Conservation (phyloP, 129 eudicot genomes). For the Arctium lappa region DNA sequence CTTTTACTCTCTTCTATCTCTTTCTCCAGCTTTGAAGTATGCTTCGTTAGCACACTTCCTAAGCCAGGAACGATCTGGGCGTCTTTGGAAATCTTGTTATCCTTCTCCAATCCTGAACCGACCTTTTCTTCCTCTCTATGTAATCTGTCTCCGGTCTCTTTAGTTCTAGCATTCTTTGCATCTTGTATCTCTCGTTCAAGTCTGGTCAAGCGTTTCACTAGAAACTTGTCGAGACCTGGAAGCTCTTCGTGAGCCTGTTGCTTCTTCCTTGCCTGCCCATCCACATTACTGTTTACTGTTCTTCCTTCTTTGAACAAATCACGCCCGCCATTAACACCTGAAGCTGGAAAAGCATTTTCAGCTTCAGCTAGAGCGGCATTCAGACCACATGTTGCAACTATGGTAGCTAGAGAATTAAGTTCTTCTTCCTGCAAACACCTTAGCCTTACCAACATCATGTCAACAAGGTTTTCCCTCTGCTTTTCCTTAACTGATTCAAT, state of each 20-base stretch:
- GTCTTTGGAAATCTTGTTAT: conserved; percentile 17
- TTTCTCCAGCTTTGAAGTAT: conserved; percentile 66
- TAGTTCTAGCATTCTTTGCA: conserved; percentile 61
- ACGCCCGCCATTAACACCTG: conserved; percentile 21
- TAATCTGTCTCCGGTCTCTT: conserved; percentile 10
- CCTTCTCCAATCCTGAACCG: conserved; percentile 13
- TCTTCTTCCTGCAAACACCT: conserved; percentile 71
- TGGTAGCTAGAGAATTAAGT: conserved; percentile 84
- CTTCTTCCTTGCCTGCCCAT: conserved; percentile 22
- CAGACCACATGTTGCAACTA: conserved; percentile 93
- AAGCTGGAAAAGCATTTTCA: conserved; percentile 25
- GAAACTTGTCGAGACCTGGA: conserved; percentile 76
- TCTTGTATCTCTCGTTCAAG: conserved; percentile 83
- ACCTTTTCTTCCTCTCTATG: not conserved
- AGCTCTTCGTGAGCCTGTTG: conserved; percentile 37
- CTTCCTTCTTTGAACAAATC: conserved; percentile 25
- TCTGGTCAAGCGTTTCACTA: conserved; percentile 72
- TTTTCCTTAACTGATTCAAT: conserved; percentile 19
- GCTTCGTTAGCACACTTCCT: conserved; percentile 67
- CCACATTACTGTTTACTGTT: not conserved
- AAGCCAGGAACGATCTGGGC: conserved; percentile 37
- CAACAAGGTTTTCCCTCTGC: conserved; percentile 44
- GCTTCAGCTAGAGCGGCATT: conserved; percentile 76
- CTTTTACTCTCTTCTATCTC: conserved; percentile 57
- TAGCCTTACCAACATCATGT: conserved; percentile 76